A percentile compares a stretch with the other conserved stretches of the same genome.
Conservation (phyloP, 2,329 filamentous ascomycete genomes). For the Colletotrichum sojae region DNA sequence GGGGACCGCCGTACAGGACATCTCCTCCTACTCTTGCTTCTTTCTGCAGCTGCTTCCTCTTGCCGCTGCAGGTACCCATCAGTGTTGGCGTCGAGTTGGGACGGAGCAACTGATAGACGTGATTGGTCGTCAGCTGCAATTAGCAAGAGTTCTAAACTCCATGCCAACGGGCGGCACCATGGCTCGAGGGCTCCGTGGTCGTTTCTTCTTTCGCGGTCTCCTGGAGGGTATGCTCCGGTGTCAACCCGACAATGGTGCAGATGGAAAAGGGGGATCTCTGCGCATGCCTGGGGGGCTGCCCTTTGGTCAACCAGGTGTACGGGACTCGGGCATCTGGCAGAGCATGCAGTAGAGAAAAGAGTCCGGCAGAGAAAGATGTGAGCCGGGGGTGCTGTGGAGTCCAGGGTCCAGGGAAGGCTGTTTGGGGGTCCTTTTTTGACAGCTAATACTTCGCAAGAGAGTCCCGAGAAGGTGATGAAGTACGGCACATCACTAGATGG, state of each 20-base stretch:
- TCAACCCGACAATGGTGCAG: background rate
- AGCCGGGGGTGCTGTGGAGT: background rate
- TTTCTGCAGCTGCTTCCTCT: too few species aligned
- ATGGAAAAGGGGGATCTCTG: background rate
- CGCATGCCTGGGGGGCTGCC: background rate
- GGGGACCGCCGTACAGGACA: background rate
- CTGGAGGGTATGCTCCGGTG: background rate
- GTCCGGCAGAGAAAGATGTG: background rate
- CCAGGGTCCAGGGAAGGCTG: background rate
- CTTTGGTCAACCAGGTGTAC: constrained; percentile 1
- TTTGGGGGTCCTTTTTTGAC: background rate
- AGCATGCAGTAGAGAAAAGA: background rate
- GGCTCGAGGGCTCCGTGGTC: constrained; percentile 8
- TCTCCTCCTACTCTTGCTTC: too few species aligned
- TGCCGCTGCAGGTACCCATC: background rate
- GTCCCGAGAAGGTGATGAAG: constrained; percentile 2
- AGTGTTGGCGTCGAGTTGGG: constrained; percentile 3
- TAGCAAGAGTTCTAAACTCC: background rate
- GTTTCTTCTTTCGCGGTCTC: constrained; percentile 15
- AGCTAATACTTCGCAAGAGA: constrained; percentile 18
- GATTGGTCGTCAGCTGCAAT: constrained; percentile 17
- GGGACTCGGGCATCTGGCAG: constrained; percentile 11
- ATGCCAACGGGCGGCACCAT: constrained; percentile 23
- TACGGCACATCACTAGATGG: background rate
- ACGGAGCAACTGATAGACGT: background rate